Base-by-base conservation (phyloP, 805 yeast genomes). In the Kodamaea neixiangensis region DNA sequence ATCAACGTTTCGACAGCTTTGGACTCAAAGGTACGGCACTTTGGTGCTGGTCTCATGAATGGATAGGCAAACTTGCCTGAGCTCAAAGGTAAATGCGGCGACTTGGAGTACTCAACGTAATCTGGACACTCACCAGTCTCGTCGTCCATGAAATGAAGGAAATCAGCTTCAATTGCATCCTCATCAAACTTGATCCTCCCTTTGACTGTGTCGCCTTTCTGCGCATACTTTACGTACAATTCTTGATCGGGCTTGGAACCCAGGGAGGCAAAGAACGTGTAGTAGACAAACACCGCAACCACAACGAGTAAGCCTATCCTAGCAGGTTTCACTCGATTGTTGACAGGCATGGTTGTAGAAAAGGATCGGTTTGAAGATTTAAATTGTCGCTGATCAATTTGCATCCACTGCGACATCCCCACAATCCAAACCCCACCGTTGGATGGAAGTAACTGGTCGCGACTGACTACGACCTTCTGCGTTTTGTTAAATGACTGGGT, bases 1-100 rank as follows among this genome's bases (percentile, higher is more conserved):
- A 90, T 80, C 33, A 83, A 69, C 13, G 61, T 58, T 55, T 90
- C 97, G 2, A 91, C 85, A 0, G 80, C 80, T 0, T 61, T 57
- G 0, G 92, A 85, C 2, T 53, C 56, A 64, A 89, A 90, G 0
- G 96, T 90, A 6, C 97, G 79, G 63, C 97, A 91, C 34, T 77
- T 63, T 11, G 69, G 71, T 0, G 80, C 72, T 1, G 97, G 97
- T 57, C 97, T 72, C 83, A 89, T 92, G 56, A 62, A 87, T 1
- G 96, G 89, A 52, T 85, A 71, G 35, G 65, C 58, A 45, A 79
- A 64, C 2, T 75, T 67, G 0, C 96, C 96, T 2, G 61, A 55
- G 0, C 87, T 77, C 21, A 71, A 72, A 1, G 96, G 96, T 1
- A 56, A 62, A 57, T 87, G 93, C 39, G 67, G 67, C 3, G 49